Conservation (phyloP, 306 rosid species). For the Oemleria cerasiformis region DNA sequence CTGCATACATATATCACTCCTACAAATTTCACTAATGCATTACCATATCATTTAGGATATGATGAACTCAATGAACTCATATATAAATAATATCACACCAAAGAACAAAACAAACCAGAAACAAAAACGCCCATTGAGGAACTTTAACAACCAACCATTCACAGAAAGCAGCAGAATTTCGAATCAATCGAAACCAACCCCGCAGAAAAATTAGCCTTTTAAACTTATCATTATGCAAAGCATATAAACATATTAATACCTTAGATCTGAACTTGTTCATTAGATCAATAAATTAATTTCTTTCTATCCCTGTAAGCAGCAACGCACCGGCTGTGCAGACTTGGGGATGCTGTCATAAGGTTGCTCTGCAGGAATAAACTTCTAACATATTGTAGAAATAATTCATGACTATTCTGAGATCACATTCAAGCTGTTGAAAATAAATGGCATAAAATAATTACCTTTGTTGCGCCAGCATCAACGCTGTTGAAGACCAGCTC, state of each 20-base stretch:
- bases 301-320: constrained; percentile 87
- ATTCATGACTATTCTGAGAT: too few relatives aligned
- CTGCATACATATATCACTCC: too few relatives aligned
- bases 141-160: not conserved
- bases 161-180: not conserved
- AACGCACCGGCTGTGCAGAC: constrained; percentile 94
- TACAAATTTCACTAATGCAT: too few relatives aligned
- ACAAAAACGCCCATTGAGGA: constrained; percentile 2
- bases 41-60: too few relatives aligned
- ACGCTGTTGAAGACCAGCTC: too few relatives aligned
- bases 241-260: constrained; percentile 37
- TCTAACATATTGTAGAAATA: too few relatives aligned
- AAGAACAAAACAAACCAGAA: not conserved
- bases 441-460: too few relatives aligned
- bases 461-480: too few relatives aligned
- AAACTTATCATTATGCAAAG: too few relatives aligned
- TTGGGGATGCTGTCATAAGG: constrained; percentile 98
- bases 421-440: too few relatives aligned
- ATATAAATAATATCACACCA: not conserved
- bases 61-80: not conserved
- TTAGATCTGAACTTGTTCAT: constrained; percentile 97
- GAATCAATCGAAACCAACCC: constrained; percentile 4
- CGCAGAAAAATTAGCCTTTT: not conserved
- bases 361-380: constrained; percentile 55
- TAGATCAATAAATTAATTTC: constrained; percentile 92